These are phyloP conservation scores for Myriosclerotinia duriaeana DNA, from an alignment of 2,329 filamentous ascomycete genomes.

Conservation along the genomic window DNA sequence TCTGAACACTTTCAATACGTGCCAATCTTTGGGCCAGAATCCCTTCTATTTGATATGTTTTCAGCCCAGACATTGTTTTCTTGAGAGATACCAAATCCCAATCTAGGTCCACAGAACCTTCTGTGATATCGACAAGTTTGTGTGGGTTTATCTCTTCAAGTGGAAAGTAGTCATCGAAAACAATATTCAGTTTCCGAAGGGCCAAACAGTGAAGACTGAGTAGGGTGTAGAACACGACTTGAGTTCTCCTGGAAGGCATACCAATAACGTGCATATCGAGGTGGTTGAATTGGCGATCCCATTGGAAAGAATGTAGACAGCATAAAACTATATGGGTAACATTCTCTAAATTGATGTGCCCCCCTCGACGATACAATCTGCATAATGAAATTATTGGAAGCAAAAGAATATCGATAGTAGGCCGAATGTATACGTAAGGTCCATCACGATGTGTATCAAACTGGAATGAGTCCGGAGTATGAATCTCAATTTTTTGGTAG, in stretches of 20 bases:
- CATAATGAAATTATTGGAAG: fast-evolving
- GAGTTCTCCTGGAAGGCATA: neutral
- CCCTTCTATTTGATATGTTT: too few relatives aligned
- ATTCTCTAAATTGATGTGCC: neutral
- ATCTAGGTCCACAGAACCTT: neutral
- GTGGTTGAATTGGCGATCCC: too few relatives aligned
- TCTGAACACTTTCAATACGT: neutral
- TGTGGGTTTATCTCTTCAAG: neutral
- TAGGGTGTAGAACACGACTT: neutral
- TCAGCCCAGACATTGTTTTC: too few relatives aligned
- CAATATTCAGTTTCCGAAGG: neutral
- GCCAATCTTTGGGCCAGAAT: neutral
- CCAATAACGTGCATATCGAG: too few relatives aligned
- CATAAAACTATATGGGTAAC: neutral
- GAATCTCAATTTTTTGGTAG: neutral
- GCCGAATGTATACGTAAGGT: neutral
- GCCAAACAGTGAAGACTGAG: neutral
- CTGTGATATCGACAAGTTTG: neutral
- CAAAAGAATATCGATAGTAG: neutral
- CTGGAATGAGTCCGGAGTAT: fast-evolving
- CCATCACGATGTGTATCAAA: fast-evolving
- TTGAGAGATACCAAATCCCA: neutral
- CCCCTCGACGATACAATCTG: fast-evolving
- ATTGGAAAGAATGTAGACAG: fast-evolving
- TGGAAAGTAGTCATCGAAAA: too few relatives aligned